Percentiles rank a stretch among this genome's conserved stretches.
phyloP scores from a whole-genome alignment of 495 filamentous ascomycete species.

The Aspergillus coremiiformis region DNA sequence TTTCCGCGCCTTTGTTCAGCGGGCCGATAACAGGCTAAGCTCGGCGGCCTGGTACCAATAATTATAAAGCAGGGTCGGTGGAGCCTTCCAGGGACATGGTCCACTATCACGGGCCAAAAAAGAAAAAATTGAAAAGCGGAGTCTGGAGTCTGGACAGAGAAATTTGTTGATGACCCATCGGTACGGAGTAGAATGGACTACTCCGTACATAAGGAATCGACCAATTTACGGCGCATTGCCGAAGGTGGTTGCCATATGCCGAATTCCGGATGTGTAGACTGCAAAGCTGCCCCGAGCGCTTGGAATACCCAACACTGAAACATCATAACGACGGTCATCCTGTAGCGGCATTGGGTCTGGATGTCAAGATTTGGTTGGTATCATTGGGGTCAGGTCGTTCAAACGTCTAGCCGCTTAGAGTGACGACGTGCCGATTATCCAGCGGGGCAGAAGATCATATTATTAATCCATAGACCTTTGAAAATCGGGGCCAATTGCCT shows the following conservation, averaged over 20 bases:
- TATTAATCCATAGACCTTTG: background rate
- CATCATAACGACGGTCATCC: background rate
- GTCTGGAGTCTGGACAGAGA: background rate
- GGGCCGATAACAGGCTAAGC: slow-evolving; percentile 10
- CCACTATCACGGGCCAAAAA: background rate
- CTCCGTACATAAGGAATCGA: background rate
- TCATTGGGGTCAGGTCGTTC: too few relatives aligned
- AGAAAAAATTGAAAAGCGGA: background rate
- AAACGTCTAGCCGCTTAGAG: background rate
- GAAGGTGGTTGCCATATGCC: background rate
- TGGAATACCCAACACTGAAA: background rate
- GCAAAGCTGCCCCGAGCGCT: background rate
- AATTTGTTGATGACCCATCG: background rate
- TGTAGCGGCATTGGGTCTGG: background rate
- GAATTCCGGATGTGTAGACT: background rate
- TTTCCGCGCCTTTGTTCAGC: background rate
- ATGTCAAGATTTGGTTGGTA: background rate
- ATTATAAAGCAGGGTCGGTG: background rate
- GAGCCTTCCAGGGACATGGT: background rate
- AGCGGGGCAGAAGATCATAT: slow-evolving; percentile 11
- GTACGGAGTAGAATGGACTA: background rate
- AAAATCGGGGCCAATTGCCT: background rate
- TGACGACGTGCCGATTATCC: slow-evolving; percentile 21
- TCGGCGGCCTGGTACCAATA: slow-evolving; percentile 11
- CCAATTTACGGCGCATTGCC: background rate